Conservation (phyloP, 2,329 filamentous ascomycete genomes). For the Fusarium hainanense region DNA sequence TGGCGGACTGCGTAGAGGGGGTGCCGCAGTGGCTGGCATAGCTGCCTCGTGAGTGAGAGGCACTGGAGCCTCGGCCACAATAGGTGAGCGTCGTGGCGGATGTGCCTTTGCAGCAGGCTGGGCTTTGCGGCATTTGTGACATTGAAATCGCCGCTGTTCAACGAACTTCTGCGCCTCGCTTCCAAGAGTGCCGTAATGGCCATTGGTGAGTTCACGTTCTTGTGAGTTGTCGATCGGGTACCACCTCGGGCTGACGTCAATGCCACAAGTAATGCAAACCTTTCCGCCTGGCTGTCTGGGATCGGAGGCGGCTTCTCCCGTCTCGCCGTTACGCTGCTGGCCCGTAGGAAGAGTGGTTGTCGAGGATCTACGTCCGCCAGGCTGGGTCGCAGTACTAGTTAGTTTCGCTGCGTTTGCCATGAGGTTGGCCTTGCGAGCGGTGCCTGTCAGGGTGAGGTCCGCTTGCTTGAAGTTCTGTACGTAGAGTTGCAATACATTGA, state of each 20-base stretch:
- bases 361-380: conserved; percentile 65
- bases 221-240: conserved; percentile 68
- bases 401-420: conserved; percentile 72
- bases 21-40: conserved; percentile 33
- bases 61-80: conserved; percentile 36
- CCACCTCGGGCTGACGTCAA: conserved; percentile 81
- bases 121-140: conserved; percentile 76
- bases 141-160: conserved; percentile 73
- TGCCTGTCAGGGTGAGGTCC: conserved; percentile 88
- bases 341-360: conserved; percentile 56
- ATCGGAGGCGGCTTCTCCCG: conserved; percentile 43
- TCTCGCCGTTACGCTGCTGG: conserved; percentile 44
- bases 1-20: conserved; percentile 47
- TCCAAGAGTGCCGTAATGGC: conserved; percentile 61
- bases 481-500: conserved; percentile 86
- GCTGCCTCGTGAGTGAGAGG: conserved; percentile 31
- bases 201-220: conserved; percentile 64
- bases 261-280: conserved; percentile 71
- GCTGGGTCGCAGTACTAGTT: conserved; percentile 49
- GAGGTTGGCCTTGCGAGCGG: conserved; percentile 89
- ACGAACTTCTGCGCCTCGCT: conserved; percentile 69
- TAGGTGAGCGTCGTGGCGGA: conserved; percentile 34
- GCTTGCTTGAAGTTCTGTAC: conserved; percentile 94
- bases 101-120: conserved; percentile 58
- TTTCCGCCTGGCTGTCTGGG: conserved; percentile 59